These are phyloP conservation scores for Baorangia bicolor DNA, from an alignment of 768 basidiomycete species.

Conservation along the genomic window DNA sequence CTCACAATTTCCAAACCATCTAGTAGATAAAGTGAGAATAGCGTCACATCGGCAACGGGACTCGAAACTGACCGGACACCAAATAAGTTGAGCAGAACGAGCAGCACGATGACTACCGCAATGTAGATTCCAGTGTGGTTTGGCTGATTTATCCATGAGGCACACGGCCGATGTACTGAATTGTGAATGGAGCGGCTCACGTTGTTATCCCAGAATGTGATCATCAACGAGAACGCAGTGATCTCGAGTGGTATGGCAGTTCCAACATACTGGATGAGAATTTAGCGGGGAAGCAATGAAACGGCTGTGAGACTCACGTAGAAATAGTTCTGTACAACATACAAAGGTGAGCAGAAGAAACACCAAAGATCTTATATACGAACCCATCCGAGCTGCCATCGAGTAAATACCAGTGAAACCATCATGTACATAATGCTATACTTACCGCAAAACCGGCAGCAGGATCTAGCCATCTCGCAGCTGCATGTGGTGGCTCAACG, in stretches of 20 bases:
- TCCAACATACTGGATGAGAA: slow-evolving; percentile 9
- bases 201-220: slow-evolving; percentile 49
- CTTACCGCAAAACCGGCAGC: slow-evolving; percentile 32
- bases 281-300: background rate
- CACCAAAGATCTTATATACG: background rate
- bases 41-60: slow-evolving; percentile 30
- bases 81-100: slow-evolving; percentile 45
- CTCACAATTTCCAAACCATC: slow-evolving; percentile 25
- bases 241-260: slow-evolving; percentile 51
- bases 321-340: slow-evolving; percentile 32
- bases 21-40: slow-evolving; percentile 31
- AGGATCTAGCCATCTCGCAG: slow-evolving; percentile 34
- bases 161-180: background rate
- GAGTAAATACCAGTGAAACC: background rate
- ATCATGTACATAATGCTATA: background rate
- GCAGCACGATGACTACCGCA: slow-evolving; percentile 37
- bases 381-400: slow-evolving; percentile 26
- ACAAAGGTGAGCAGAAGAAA: background rate
- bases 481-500: slow-evolving; percentile 9
- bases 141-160: slow-evolving; percentile 25
- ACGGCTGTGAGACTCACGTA: slow-evolving; percentile 20
- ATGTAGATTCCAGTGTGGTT: slow-evolving; percentile 42
- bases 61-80: slow-evolving; percentile 44
- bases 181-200: slow-evolving; percentile 1
- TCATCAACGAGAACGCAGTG: slow-evolving; percentile 48